Conservation (phyloP, 2,329 filamentous ascomycete species). For the Ophiosphaerella herpotricha region DNA sequence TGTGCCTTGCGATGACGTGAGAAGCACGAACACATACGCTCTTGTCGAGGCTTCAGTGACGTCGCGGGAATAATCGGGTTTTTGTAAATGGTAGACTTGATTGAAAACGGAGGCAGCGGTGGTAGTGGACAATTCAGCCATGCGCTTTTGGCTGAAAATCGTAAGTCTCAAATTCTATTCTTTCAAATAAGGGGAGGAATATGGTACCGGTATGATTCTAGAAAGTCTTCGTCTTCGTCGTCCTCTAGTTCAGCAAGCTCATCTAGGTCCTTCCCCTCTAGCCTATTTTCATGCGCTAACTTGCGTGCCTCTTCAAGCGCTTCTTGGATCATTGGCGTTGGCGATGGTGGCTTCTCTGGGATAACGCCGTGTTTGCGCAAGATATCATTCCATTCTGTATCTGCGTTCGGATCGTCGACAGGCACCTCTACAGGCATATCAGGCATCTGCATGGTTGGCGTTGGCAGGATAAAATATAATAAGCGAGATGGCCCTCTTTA, state of each 20-base stretch:
- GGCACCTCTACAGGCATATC: constrained; percentile 74
- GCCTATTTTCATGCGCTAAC: constrained; percentile 85
- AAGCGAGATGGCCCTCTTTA: no score
- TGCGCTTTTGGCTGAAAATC: constrained; percentile 70
- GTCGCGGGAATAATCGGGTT: constrained; percentile 88
- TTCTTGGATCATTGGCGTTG: constrained; percentile 94
- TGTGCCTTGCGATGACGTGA: constrained; percentile 76
- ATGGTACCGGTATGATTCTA: constrained; percentile 75
- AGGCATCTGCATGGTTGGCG: constrained; percentile 46
- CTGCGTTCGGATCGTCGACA: constrained; percentile 92
- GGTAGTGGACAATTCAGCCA: constrained; percentile 78
- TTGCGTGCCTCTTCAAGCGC: constrained; percentile 82
- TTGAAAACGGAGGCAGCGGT: constrained; percentile 81
- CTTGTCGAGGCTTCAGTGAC: constrained; percentile 88
- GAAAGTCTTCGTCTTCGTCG: constrained; percentile 89
- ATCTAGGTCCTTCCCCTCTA: constrained; percentile 93
- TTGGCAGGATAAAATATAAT: background rate
- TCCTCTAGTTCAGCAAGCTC: constrained; percentile 94
- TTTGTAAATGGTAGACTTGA: constrained; percentile 89
- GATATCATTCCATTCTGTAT: constrained; percentile 99
- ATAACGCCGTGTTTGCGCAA: constrained; percentile 95
- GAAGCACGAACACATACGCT: constrained; percentile 71
- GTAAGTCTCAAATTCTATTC: background rate
- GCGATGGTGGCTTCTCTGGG: constrained; percentile 95
- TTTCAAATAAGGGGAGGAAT: background rate